Base-by-base conservation (phyloP, 2,329 filamentous ascomycete species). In the Mollisiaceae sp. region DNA sequence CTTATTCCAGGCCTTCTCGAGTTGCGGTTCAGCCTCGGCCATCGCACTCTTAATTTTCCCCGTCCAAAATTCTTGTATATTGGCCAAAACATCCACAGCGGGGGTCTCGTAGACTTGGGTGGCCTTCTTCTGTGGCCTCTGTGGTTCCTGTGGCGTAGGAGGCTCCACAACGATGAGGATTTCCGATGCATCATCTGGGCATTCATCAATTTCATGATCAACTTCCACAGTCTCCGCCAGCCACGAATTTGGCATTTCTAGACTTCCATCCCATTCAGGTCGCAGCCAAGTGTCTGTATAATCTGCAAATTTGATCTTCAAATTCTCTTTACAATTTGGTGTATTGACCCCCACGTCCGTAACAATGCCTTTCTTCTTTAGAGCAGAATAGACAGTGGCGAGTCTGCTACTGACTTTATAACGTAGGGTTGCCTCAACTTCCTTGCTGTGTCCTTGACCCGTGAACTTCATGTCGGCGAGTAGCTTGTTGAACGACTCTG, bases 211-310 rank as follows among this genome's bases (percentile, higher is more conserved):
- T 18, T 47, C 43, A 22, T 47, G 43, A 22, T 54, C 50, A 8
- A 27, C 12, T 12, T 54, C 50, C 8, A 35, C 14, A 9, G 50
- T 54, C 24, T 18, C 50, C 27, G 50, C 22, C 2, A 27, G 18
- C 32, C 35, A 57, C 6, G n/a, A 38, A 11, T 12, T 20, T 11
- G 63, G 63, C 18, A 47, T 36, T 18, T 32, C 20, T 20, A 50
- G 11, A 27, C 35, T 45, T 39, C 67, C 60, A 62, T 69, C 41
- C 65, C 63, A 69, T 55, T 45, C 36, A n/a, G 43, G 35, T 18
- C 45, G 47, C 12, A 64, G 35, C 67, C 67, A 67, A 15, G 35
- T 38, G 0, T 63, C 39, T 12, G 65, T 67, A 62, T 65, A 69
- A 6, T 59, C 58, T 8, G 60, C 65, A 35, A 65, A 69, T n/a